These are phyloP conservation scores for Nematocida major DNA, from an alignment of 371 early-diverging fungal genomes.

Conservation along the genomic window DNA sequence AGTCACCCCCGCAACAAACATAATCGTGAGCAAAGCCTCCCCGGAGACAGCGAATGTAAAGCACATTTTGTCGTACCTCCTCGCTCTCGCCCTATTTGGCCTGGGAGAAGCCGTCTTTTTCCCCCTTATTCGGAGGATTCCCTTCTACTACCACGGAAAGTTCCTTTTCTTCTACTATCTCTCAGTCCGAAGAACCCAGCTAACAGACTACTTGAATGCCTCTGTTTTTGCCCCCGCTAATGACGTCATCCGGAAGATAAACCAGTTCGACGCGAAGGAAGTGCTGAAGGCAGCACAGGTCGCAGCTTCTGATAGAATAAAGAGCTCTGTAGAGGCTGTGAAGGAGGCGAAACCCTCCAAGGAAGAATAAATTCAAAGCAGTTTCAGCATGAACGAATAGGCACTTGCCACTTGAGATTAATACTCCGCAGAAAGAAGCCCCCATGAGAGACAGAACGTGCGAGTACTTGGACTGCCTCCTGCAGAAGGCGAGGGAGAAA, in stretches of 20 bases:
- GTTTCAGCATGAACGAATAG: too few relatives aligned
- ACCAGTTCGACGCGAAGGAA: constrained; percentile 38
- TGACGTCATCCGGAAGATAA: constrained; percentile 2
- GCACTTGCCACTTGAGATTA: too few relatives aligned
- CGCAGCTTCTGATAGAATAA: constrained; percentile 36
- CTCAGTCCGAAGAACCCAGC: constrained; percentile 16
- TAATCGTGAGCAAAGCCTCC: constrained; percentile 47
- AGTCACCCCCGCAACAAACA: background rate
- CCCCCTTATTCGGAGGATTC: constrained; percentile 42
- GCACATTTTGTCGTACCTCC: constrained; percentile 57
- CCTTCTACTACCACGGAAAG: constrained; percentile 59
- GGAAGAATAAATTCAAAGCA: constrained; percentile 53
- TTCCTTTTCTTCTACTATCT: constrained; percentile 55
- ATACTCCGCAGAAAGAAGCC: too few relatives aligned
- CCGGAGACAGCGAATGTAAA: constrained; percentile 44
- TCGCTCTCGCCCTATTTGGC: constrained; percentile 48
- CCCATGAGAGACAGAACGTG: constrained; percentile 27
- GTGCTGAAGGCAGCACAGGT: constrained; percentile 51
- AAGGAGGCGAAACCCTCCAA: constrained; percentile 20
- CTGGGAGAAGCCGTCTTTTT: constrained; percentile 47
- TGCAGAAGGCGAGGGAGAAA: background rate
- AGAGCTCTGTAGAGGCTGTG: background rate
- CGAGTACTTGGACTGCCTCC: background rate
- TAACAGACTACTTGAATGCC: constrained; percentile 38
- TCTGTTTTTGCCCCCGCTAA: background rate